Evolutionary conservation across 352 stramenopile genomes (phyloP), one percentile per base, ranked within the genome.

Genomic region (Phytopythium delawarense): DNA sequence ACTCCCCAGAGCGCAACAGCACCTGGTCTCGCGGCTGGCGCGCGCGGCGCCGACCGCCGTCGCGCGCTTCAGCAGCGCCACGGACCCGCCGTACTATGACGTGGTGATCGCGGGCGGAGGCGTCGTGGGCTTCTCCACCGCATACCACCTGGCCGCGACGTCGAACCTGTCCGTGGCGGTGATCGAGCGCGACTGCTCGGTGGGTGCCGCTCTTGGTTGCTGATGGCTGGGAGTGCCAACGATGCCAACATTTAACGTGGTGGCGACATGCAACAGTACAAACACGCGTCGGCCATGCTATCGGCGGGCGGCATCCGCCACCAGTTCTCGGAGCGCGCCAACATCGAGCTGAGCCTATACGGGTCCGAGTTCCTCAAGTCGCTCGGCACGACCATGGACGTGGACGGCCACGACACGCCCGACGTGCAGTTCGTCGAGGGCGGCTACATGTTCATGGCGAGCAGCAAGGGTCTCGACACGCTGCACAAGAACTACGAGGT

Each of bases 81-180:
- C 30, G 8, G 64, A 67, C 39, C 56, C 53, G 49, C 71, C 70
- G 12, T 77, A 82, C 62, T 93, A 91, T 51, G 86, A 95, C 62
- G 84, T 95, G 46, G 73, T 92, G 40, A 84, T 95, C 53, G 75
- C 80, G 23, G 86, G 86, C 21, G 86, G 84, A 44, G 81, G 86
- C 15, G 86, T 93, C 71, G 92, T 95, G 82, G 86, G 86, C 57
- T 91, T 81, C 70, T 95, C 86, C n/a, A 84, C 81, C 1, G 86
- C 86, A n/a, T 95, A 92, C 65, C 86, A 95, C 60, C 66, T 95
- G 52, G 79, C 81, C n/a, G 62, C 69, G 23, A 82, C 79, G 48
- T 86, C 82, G 20, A 79, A 88, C 32, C 64, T 94, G 28, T 81
- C 77, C 63, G 86, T 95, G 46, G 84, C 83, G 0, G 76, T 95